These are phyloP conservation scores for Cadophora luteo-olivacea DNA, from an alignment of 2,329 filamentous ascomycete genomes.

Conservation along the genomic window DNA sequence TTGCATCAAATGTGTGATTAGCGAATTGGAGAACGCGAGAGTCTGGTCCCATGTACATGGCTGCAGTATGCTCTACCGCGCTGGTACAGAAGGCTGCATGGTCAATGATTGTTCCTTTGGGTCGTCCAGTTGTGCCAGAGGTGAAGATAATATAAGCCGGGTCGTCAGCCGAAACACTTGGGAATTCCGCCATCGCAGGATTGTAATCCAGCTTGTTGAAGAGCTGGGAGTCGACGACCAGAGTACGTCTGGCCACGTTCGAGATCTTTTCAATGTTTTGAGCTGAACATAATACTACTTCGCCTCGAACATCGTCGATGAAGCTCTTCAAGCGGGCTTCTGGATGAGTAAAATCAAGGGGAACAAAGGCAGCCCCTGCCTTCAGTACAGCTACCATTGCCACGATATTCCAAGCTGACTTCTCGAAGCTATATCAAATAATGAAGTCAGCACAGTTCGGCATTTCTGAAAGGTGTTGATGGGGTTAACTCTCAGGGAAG, in stretches of 20 bases:
- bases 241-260: background rate
- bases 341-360: conserved; percentile 74
- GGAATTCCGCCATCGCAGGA: background rate
- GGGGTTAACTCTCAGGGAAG: too few species aligned
- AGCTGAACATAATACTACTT: background rate
- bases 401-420: conserved; percentile 73
- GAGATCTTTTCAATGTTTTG: background rate
- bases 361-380: conserved; percentile 76
- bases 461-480: too few species aligned
- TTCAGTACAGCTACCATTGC: conserved; percentile 76
- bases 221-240: background rate
- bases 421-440: conserved; percentile 63
- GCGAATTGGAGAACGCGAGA: conserved; percentile 35
- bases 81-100: conserved; percentile 27
- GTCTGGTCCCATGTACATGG: conserved; percentile 3
- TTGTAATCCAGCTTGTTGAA: background rate
- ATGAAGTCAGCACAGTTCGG: background rate
- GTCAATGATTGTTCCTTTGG: conserved; percentile 36
- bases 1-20: conserved; percentile 34
- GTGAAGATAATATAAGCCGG: conserved; percentile 36
- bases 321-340: background rate
- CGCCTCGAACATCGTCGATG: background rate
- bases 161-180: background rate
- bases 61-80: background rate
- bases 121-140: conserved; percentile 38